Evolutionary conservation across 352 stramenopile species (phyloP).

Genomic region (Phytophthora aleatoria): DNA sequence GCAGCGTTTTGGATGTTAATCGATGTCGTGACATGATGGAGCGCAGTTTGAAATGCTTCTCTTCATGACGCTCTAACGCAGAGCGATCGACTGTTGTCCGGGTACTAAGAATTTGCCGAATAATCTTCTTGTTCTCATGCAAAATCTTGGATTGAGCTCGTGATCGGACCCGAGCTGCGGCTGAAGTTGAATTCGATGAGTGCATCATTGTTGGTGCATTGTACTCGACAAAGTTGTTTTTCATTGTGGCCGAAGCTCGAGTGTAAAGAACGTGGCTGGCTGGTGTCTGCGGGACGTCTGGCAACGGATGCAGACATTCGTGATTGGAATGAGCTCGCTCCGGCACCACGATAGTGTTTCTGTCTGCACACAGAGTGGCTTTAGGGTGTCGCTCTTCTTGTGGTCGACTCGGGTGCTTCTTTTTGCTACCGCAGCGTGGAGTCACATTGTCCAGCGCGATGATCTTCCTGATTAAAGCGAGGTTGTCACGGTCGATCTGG

Average conservation of each 20-base stretch:
- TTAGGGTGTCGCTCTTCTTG: slow-evolving; percentile 1
- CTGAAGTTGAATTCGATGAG: slow-evolving; percentile 36
- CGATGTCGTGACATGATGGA: slow-evolving; percentile 48
- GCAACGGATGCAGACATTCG: slow-evolving; percentile 23
- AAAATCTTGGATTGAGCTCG: slow-evolving; percentile 47
- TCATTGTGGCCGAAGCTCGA: slow-evolving; percentile 47
- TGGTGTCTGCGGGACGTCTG: slow-evolving; percentile 36
- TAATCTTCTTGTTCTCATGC: slow-evolving; percentile 57
- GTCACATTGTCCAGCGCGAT: slow-evolving; percentile 47
- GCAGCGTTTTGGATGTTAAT: slow-evolving; percentile 20
- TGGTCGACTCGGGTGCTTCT: slow-evolving; percentile 11
- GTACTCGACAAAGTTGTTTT: slow-evolving; percentile 55
- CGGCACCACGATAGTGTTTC: slow-evolving; percentile 34
- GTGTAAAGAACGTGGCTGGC: slow-evolving; percentile 56
- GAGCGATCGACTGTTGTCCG: slow-evolving; percentile 51
- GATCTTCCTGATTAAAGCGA: slow-evolving; percentile 64
- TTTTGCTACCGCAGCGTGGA: slow-evolving; percentile 8
- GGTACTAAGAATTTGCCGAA: slow-evolving; percentile 50
- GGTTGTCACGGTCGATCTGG: slow-evolving; percentile 62
- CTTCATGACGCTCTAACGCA: slow-evolving; percentile 41
- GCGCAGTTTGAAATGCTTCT: slow-evolving; percentile 45
- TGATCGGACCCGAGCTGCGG: slow-evolving; percentile 26
- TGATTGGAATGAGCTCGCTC: slow-evolving; percentile 23
- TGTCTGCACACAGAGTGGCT: background rate
- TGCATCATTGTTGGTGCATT: slow-evolving; percentile 41